A percentile compares a stretch with the other conserved stretches of the same genome.
phyloP scores from a whole-genome alignment of 2,329 filamentous ascomycete genomes.

The Tolypocladium endophyticum region DNA sequence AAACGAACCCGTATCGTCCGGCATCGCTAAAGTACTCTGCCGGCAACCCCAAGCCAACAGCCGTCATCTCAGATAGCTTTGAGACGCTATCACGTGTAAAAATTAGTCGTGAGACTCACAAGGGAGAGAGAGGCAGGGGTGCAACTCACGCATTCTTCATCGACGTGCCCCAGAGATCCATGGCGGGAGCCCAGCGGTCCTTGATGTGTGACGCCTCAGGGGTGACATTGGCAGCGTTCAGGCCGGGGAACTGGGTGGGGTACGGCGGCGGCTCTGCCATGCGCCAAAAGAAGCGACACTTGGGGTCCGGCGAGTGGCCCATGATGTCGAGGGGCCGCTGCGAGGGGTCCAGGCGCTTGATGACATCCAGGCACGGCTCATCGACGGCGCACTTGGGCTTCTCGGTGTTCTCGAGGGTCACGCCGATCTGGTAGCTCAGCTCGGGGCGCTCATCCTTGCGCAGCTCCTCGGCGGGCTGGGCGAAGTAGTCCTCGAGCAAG shows the following conservation, averaged over 20 bases:
- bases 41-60: constrained; percentile 43
- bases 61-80: constrained; percentile 48
- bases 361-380: constrained; percentile 48
- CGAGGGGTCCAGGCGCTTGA: constrained; percentile 39
- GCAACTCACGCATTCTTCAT: constrained; percentile 49
- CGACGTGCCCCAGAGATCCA: constrained; percentile 47
- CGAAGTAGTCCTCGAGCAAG: constrained; percentile 55
- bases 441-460: constrained; percentile 44
- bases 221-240: constrained; percentile 45
- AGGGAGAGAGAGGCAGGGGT: background rate
- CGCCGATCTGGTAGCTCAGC: constrained; percentile 50
- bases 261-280: constrained; percentile 45
- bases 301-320: constrained; percentile 47
- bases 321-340: constrained; percentile 48
- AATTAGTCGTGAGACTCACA: background rate
- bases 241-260: constrained; percentile 40
- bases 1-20: constrained; percentile 40
- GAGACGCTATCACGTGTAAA: constrained; percentile 29
- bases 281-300: constrained; percentile 54
- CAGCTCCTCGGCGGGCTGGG: constrained; percentile 38
- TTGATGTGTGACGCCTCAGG: constrained; percentile 38
- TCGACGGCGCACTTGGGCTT: constrained; percentile 54
- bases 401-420: constrained; percentile 53
- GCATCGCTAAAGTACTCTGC: constrained; percentile 42
- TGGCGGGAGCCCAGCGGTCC: constrained; percentile 40